Percentiles rank a stretch among this genome's conserved stretches.
Conservation (phyloP, 495 filamentous ascomycete species). For the Cercophora sp. region DNA sequence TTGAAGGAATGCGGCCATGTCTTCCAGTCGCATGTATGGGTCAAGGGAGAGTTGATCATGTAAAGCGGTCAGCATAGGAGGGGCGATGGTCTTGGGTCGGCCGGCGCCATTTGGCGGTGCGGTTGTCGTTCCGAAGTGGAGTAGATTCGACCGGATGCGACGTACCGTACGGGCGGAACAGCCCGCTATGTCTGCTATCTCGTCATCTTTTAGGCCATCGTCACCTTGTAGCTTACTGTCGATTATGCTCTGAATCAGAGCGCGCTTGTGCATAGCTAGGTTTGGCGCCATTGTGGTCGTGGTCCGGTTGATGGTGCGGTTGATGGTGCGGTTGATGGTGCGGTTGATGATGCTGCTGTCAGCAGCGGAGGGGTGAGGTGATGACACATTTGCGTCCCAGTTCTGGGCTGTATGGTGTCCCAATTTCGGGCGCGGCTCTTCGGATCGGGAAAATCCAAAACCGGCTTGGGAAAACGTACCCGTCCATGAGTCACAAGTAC, state of each 20-base stretch:
- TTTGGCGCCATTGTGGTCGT: neutral
- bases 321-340: too few species aligned
- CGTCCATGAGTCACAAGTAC: neutral
- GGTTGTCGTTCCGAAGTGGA: too few species aligned
- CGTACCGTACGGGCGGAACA: neutral
- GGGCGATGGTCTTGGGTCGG: too few species aligned
- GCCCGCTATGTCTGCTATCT: neutral
- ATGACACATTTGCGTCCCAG: neutral
- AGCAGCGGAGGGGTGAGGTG: neutral
- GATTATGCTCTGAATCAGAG: constrained; percentile 3
- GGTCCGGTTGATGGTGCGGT: neutral
- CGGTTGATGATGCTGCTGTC: too few species aligned
- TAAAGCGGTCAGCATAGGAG: too few species aligned
- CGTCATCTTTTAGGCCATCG: neutral
- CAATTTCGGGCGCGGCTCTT: neutral
- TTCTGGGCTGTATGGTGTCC: neutral
- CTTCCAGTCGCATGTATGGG: too few species aligned
- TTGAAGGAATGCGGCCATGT: too few species aligned
- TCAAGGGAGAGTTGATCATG: too few species aligned
- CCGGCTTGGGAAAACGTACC: neutral
- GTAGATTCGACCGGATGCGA: too few species aligned
- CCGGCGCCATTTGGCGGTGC: too few species aligned
- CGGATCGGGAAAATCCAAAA: neutral
- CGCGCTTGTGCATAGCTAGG: neutral
- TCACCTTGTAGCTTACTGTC: constrained; percentile 4